Base-by-base conservation (phyloP, 371 early-diverging fungal genomes). In the Thermomucor indicae-seudaticae region DNA sequence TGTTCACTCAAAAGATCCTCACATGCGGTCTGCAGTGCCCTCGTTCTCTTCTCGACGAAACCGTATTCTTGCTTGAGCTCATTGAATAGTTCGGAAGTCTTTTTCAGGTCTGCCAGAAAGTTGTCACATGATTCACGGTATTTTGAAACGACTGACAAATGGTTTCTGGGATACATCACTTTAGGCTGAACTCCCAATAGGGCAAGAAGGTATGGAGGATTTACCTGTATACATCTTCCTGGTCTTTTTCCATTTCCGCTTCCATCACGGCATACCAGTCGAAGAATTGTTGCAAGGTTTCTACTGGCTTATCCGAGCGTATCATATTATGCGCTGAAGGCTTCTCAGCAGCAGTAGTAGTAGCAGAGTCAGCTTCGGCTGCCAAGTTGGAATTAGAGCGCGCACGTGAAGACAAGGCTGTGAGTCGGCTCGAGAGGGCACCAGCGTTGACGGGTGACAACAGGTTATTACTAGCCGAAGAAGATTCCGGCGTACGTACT, bases 241-340 rank as follows among this genome's bases (percentile, higher is more conserved):
- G 90, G 47, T 86, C 91, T 40, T 80, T 79, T 47, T 90, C 93
- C 75, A 92, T 88, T 43, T 86, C 83, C 22, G 76, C 64, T 64
- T 94, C 93, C 27, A 89, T 78, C 1, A 50, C 49, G n/a, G 89
- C 78, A 65, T 85, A 93, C 96, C 96, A 95, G 43, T 89, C 86
- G 49, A 93, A 79, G 54, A 95, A 95, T 62, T 93, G 87, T 28
- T 92, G 90, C 0, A 90, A 77, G 0, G 86, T 93, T 31, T 91
- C 88, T 41, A 95, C 84, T 3, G 89, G 83, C 50, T 70, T 70
- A 45, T 54, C 57, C 4, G 64, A 58, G 23, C 64, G 70, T 55
- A 65, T 70, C 0, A 48, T 67, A 23, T 44, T 50, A n/a, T 57
- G 65, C 37, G 43, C 60, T 47, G 49, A 64, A 25, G 63, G 52